Conservation (phyloP, 78 protist genomes). For the Cyanophora paradoxa region DNA sequence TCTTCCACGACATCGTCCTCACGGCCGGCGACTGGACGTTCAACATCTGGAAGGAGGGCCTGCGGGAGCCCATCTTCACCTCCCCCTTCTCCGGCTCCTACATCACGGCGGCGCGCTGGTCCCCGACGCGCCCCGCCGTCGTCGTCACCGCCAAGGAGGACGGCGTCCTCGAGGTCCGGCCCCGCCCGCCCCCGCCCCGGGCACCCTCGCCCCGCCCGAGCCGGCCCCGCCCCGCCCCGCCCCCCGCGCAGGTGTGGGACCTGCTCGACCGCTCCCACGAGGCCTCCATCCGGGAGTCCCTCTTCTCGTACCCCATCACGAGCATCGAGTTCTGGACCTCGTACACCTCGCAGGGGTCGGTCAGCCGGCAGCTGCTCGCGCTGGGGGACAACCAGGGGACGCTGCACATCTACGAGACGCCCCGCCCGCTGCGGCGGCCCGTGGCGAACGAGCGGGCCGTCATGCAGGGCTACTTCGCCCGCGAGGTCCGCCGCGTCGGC, state of each 20-base stretch:
- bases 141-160: not conserved
- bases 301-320: not conserved
- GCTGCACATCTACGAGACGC: slow-evolving; percentile 32
- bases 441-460: not conserved
- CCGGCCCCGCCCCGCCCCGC: too few species aligned
- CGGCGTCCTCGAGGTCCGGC: too few species aligned
- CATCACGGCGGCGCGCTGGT: slow-evolving; percentile 4
- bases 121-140: slow-evolving; percentile 17
- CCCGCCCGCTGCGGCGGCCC: slow-evolving; percentile 26
- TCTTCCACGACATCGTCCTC: not conserved
- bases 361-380: slow-evolving; percentile 1
- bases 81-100: not conserved
- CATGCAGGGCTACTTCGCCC: not conserved
- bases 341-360: not conserved
- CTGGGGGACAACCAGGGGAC: slow-evolving; percentile 24
- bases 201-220: too few species aligned
- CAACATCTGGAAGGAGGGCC: not conserved
- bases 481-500: too few species aligned
- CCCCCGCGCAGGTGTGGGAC: slow-evolving; percentile 39
- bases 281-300: slow-evolving; percentile 28
- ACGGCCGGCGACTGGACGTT: slow-evolving; percentile 29
- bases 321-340: not conserved
- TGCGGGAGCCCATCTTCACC: not conserved
- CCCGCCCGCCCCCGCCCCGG: too few species aligned
- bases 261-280: slow-evolving; percentile 38